Base-by-base conservation (phyloP, 192 early-diverging fungal species). In the Dimargaris cristalligena region DNA sequence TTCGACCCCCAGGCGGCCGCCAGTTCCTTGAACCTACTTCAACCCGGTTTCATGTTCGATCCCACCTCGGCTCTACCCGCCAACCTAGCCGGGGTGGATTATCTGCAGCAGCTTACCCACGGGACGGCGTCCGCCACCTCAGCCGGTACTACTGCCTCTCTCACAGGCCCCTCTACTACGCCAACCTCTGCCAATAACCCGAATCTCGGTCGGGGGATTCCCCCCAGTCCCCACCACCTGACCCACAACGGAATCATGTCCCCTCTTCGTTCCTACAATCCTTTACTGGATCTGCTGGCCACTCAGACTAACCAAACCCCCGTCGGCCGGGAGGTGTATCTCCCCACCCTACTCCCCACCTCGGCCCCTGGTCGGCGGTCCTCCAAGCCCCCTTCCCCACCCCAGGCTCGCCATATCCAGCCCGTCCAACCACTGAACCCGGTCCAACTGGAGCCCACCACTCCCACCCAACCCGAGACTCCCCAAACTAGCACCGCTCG, bases 1-100 rank as follows among this genome's bases (percentile, higher is more conserved):
- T 77, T 81, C 31, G 81, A 87, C 64, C 71, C 64, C 8, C 52
- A 62, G 46, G 25, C 20, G 55, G 67, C 66, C 30, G 66, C 65
- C 52, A 58, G 34, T 23, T n/a, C n/a, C n/a, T n/a, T n/a, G n/a
- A n/a, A n/a, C n/a, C n/a, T n/a, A n/a, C n/a, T n/a, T n/a, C n/a
- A n/a, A n/a, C n/a, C n/a, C n/a, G n/a, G n/a, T n/a, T n/a, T n/a
- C 38, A 41, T 41, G 38, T 41, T 10, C 38, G 38, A 6, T 41
- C 8, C 38, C 38, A 16, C 38, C 38, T 10, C 38, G 38, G 38
- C 38, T 16, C 38, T 41, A 41, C n/a, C n/a, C n/a, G n/a, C n/a
- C n/a, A n/a, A n/a, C n/a, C 46, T 22, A 25, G 46, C 2, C n/a
- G 6, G 46, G 1, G 46, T 47, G 46, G 46, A 47, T 6, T 47